A percentile compares a stretch with the other conserved stretches of the same genome.
These are phyloP conservation scores for Oxyria digyna DNA, from an alignment of 148 eudicot species.

Conservation along the genomic window DNA sequence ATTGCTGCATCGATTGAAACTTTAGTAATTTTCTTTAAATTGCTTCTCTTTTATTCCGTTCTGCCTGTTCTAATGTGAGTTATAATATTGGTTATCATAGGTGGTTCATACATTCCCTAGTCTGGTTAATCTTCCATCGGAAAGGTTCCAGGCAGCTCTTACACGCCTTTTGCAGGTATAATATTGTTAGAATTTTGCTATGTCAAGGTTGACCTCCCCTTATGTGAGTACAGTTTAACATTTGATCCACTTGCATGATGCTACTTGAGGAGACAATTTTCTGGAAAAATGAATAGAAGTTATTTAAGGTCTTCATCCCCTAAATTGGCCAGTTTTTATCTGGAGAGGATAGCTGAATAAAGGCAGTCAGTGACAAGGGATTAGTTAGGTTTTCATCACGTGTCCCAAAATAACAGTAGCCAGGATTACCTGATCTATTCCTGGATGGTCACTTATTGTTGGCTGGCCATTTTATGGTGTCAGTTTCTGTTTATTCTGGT, in stretches of 20 bases:
- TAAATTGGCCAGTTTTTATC: background rate
- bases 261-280: background rate
- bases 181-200: background rate
- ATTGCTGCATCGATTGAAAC: background rate
- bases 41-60: background rate
- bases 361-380: background rate
- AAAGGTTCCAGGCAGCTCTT: constrained; percentile 79
- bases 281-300: background rate
- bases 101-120: constrained; percentile 54
- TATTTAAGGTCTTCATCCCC: background rate
- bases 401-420: background rate
- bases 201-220: background rate
- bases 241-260: background rate
- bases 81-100: constrained; percentile 21
- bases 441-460: background rate
- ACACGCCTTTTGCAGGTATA: constrained; percentile 59
- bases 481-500: background rate
- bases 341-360: background rate
- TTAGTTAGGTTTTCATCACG: background rate
- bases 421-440: background rate
- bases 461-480: background rate
- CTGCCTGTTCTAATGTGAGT: background rate
- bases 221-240: background rate
- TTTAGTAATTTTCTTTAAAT: background rate
- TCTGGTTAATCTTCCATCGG: constrained; percentile 65